A percentile compares a stretch with the other conserved stretches of the same genome.
These are phyloP conservation scores for Nakazawaea wickerhamii DNA, from an alignment of 805 yeast genomes.

Conservation along the genomic window DNA sequence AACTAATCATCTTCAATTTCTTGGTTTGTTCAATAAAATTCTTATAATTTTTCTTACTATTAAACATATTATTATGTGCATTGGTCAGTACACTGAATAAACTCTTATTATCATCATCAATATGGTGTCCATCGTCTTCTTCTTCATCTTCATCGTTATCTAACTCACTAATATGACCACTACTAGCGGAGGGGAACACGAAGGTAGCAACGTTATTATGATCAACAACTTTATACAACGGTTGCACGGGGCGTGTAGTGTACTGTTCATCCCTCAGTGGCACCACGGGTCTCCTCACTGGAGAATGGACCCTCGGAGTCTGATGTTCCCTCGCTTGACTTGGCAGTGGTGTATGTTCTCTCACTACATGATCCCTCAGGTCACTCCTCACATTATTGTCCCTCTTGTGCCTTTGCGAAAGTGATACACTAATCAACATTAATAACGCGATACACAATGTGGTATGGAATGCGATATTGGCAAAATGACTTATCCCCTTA, in stretches of 20 bases:
- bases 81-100: slow-evolving; percentile 11
- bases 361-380: slow-evolving; percentile 13
- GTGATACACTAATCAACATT: slow-evolving; percentile 17
- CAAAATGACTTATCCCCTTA: slow-evolving; percentile 16
- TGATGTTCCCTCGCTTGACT: no score
- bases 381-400: slow-evolving; percentile 9
- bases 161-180: neutral
- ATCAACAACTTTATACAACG: neutral
- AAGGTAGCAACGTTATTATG: neutral
- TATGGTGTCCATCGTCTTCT: slow-evolving; percentile 1
- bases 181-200: neutral
- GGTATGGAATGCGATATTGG: slow-evolving; percentile 20
- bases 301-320: no score
- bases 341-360: no score
- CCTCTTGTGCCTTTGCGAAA: slow-evolving; percentile 7
- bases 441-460: slow-evolving; percentile 16
- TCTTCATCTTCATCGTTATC: slow-evolving; percentile 4
- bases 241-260: neutral
- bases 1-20: neutral
- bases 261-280: neutral
- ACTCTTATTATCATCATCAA: slow-evolving; percentile 6
- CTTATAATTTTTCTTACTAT: slow-evolving; percentile 10
- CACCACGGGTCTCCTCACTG: no score
- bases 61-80: neutral
- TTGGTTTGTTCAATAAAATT: slow-evolving; percentile 12